Percentiles rank a stretch among this genome's conserved stretches.
These are phyloP conservation scores for Cladobotryum mycophilum DNA, from an alignment of 2,329 filamentous ascomycete genomes.

Conservation along the genomic window DNA sequence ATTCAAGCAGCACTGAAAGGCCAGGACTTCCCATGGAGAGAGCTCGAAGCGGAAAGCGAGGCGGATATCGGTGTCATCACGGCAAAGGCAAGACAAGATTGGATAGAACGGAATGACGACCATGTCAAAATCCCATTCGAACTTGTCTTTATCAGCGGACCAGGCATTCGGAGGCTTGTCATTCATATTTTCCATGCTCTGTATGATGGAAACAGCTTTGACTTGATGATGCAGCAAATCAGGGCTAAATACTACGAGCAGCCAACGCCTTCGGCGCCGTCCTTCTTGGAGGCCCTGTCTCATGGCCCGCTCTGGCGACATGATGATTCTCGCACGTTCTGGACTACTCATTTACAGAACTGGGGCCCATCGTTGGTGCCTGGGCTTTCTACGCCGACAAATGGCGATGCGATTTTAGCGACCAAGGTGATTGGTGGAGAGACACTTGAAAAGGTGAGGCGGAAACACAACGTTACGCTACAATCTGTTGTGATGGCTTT, in stretches of 20 bases:
- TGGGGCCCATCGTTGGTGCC: conserved; percentile 19
- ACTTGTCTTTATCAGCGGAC: conserved; percentile 33
- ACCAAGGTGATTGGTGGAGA: conserved; percentile 30
- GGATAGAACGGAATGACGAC: conserved; percentile 47
- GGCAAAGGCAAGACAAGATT: conserved; percentile 34
- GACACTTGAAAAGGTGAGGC: conserved; percentile 46
- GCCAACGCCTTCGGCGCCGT: conserved; percentile 32
- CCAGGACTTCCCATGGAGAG: conserved; percentile 37
- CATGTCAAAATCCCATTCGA: conserved; percentile 48
- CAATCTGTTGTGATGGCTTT: conserved; percentile 71
- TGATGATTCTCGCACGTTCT: conserved; percentile 50
- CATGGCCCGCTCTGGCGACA: conserved; percentile 59
- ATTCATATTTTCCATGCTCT: conserved; percentile 77
- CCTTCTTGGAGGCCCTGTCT: conserved; percentile 61
- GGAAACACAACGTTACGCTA: conserved; percentile 63
- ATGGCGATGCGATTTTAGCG: conserved; percentile 6
- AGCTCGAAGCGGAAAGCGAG: conserved; percentile 23
- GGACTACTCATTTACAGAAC: conserved; percentile 50
- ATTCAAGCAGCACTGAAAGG: conserved; percentile 61
- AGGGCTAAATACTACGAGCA: conserved; percentile 16
- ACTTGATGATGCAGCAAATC: conserved; percentile 58
- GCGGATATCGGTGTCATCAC: conserved; percentile 29
- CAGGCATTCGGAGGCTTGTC: conserved; percentile 33
- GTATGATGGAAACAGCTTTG: conserved; percentile 78
- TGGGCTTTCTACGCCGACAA: conserved; percentile 4